Evolutionary conservation across 192 early-diverging fungal species (phyloP), one percentile per base, ranked within the genome.

Genomic region (Umbelopsis vinacea): DNA sequence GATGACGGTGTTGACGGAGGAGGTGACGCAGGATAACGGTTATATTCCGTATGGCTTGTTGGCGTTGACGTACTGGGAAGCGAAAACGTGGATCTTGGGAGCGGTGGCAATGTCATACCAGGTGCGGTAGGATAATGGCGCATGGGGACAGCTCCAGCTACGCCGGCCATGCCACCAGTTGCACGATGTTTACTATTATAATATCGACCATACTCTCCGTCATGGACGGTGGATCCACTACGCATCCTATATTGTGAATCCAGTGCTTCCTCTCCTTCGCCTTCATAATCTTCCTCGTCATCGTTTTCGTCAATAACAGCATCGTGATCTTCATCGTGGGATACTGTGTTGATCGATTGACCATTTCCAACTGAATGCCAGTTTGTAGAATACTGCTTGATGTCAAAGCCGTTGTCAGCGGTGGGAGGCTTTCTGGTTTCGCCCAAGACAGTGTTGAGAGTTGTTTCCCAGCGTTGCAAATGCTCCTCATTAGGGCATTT

Each of bases 401-500:
- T 53, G 52, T 74, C 35, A 79, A 67, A 35, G 72, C 60, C 29
- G 71, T 75, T 46, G 69, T 79, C 12, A 70, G 74, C 17, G 60
- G 74, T 57, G 52, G 57, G 37, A 52, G 29, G 26, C 47, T 74
- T 75, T 69, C 81, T 85, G 23, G 84, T 83, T 45, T 84, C 85
- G 3, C 84, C 80, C 52, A 94, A 79, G 22, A 91, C 80, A 67
- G 87, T 87, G 53, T 93, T 86, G 57, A 98, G 79, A 15, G 93
- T 90, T 52, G 71, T 74, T 73, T 91, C 86, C 97, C 97, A 98
- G 69, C 91, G 84, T 68, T 86, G 87, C 22, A 95, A 88, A 76
- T 96, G 93, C 73, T 98, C 97, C 70, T 89, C 89, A 70, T 94
- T 93, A 19, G 93, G 81, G 77, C 93, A 95, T 55, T 93, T 91